phyloP scores from a whole-genome alignment of 1,284 basidiomycete species.

The Phylloporus sp. region DNA sequence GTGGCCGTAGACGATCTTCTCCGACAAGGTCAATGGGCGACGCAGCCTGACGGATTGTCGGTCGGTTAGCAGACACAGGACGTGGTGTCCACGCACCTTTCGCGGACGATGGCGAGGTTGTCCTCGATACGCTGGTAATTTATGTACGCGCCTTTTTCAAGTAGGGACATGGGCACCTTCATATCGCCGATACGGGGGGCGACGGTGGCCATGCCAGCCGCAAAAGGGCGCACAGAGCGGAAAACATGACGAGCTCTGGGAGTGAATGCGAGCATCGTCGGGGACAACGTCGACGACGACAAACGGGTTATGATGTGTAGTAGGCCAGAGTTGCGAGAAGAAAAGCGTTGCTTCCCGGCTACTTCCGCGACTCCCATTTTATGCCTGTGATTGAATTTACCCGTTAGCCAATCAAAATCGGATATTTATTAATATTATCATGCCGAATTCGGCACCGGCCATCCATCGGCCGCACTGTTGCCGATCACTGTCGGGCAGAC shows the following conservation, averaged over 20 bases:
- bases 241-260: slow-evolving; percentile 61
- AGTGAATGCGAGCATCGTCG: slow-evolving; percentile 73
- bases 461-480: not conserved
- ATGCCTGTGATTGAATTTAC: slow-evolving; percentile 13
- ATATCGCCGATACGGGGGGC: slow-evolving; percentile 85
- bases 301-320: not conserved
- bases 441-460: slow-evolving; percentile 9
- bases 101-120: slow-evolving; percentile 85
- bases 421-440: slow-evolving; percentile 28
- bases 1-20: slow-evolving; percentile 99
- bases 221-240: slow-evolving; percentile 61
- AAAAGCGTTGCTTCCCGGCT: slow-evolving; percentile 31
- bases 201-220: slow-evolving; percentile 80
- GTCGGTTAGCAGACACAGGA: not conserved
- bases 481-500: not conserved
- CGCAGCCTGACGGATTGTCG: slow-evolving; percentile 64
- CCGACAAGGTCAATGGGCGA: slow-evolving; percentile 93
- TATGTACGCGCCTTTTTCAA: slow-evolving; percentile 88
- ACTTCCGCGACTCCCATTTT: slow-evolving; percentile 29
- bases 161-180: slow-evolving; percentile 90
- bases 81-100: slow-evolving; percentile 60
- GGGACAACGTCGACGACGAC: slow-evolving; percentile 36
- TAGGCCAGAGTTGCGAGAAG: slow-evolving; percentile 11
- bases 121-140: slow-evolving; percentile 99
- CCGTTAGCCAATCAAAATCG: slow-evolving; percentile 28